Base-by-base conservation (phyloP, 768 basidiomycete genomes). In the Rubroboletus pulcherrimus region DNA sequence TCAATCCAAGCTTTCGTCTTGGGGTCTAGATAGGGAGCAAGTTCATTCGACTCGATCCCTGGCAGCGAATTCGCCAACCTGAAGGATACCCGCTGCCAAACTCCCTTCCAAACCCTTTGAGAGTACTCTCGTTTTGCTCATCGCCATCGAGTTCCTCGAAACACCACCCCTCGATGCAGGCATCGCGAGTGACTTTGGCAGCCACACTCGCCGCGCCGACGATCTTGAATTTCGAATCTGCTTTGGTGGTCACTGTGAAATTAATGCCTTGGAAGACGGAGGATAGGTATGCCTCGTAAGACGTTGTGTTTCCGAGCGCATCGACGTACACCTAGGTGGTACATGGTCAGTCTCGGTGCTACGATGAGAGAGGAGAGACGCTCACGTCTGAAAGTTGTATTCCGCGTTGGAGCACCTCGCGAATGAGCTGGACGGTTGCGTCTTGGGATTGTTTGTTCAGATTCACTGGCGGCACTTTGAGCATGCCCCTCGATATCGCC, bases 161-260 rank as follows among this genome's bases (percentile, higher is more conserved):
- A 10, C 77, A 66, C 96, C 96, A 98, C 4, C 79, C 79, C 57
- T 95, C 87, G 19, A 98, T 77, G 71, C 93, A 93, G 7, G 87
- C 84, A 65, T 98, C 96, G 53, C 96, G 79, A 0, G 95, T 98
- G 29, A 96, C 94, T 73, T 99, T 99, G 2, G 97, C 97, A 3
- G 93, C 93, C n/a, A 98, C 92, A 68, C 91, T 93, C 2, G 96
- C 97, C 7, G 97, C 97, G 21, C 93, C 89, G 56, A 99, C 97
- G 56, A 99, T 95, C 66, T 94, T 97, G 80, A 84, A 99, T 58
- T 91, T 85, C n/a, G 87, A 86, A 66, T 99, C 97, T 15, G 97
- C 97, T 72, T 99, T 98, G 29, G 85, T 83, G 10, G 86, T 81
- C 24, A 99, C 97, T 0, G 91, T 94, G 68, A 99, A 95, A 39